Percentiles rank a stretch among this genome's conserved stretches.
Conservation (phyloP, 176 grass and related monocot genomes). For the Tillandsia fasciculata region DNA sequence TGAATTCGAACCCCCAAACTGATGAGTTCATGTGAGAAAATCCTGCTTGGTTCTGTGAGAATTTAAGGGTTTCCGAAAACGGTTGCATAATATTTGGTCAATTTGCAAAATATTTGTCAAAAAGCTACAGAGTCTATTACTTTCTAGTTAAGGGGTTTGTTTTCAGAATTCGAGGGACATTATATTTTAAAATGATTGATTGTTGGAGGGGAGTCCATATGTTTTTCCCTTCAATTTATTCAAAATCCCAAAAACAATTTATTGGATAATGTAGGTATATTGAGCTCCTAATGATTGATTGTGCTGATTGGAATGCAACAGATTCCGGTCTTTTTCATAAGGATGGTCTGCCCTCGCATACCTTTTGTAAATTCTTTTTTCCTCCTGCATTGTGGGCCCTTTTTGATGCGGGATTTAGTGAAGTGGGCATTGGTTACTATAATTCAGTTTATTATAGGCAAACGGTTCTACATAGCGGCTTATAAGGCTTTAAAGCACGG, state of each 20-base stretch:
- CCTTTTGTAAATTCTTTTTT: conserved; percentile 54
- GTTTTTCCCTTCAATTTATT: not conserved
- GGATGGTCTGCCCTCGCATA: conserved; percentile 76
- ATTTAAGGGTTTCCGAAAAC: too few species aligned
- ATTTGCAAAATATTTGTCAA: too few species aligned
- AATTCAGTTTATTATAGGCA: conserved; percentile 83
- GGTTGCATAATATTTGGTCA: too few species aligned
- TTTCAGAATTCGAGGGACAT: too few species aligned
- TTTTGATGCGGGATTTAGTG: conserved; percentile 64
- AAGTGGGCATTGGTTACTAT: conserved; percentile 86
- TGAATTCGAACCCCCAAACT: too few species aligned
- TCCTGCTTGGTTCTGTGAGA: too few species aligned
- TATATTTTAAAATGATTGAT: too few species aligned
- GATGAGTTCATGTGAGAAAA: too few species aligned
- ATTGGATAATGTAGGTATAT: not conserved
- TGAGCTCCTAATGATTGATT: conserved; percentile 10
- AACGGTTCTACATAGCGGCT: conserved; percentile 68
- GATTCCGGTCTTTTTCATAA: conserved; percentile 95
- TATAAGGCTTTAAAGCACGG: conserved; percentile 70
- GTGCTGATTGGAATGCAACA: conserved; percentile 32
- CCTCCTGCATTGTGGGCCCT: conserved; percentile 62
- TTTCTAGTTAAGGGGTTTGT: too few species aligned
- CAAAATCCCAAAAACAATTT: not conserved
- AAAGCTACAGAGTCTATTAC: too few species aligned
- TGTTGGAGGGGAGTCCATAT: too few species aligned